Base-by-base conservation (phyloP, 352 stramenopile genomes). In the Peronospora destructor region DNA sequence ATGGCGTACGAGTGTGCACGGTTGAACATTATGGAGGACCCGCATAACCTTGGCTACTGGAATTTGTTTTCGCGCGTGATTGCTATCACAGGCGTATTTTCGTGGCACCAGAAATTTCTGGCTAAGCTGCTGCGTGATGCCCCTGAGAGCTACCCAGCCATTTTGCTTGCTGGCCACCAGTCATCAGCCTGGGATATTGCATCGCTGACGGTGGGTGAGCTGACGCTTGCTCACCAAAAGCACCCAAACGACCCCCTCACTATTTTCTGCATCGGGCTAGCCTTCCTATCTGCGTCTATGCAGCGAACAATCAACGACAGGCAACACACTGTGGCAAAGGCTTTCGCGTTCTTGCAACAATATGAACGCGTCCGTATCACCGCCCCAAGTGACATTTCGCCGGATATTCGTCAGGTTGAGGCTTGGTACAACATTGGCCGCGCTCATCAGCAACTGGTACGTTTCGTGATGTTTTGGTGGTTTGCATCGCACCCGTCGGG, bases 1-100 rank as follows among this genome's bases (percentile, higher is more conserved):
- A 93, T 93, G 82, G 82, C 82, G 13, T 93, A 93, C 58, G 82
- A 93, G 49, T 93, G 82, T 42, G 82, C 80, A 13, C 73, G 79
- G 14, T 64, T 93, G 19, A 93, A 93, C 65, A 85, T 93, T 53
- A 79, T 93, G 58, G 82, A 93, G 58, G 82, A 91, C 30, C 80
- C 79, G 0, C 62, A 76, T 16, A 84, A 93, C 45, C 56, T 89
- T 4, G 82, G 77, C 33, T 93, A 90, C 50, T 93, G 82, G 82
- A 91, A 85, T 54, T 46, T 93, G 33, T 93, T 93, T 59, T 74
- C 76, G 8, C 75, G 79, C 8, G 82, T 93, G 25, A 91, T 93
- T 29, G 71, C 78, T 33, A 83, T 87, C 49, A 91, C 79, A 4
- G 82, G 82, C 14, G 79, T 91, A 3, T 93, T 86, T 59, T 93